Evolutionary conservation across 192 early-diverging fungal genomes (phyloP), one percentile per base, ranked within the genome.

Genomic region (Coemansia sp.): DNA sequence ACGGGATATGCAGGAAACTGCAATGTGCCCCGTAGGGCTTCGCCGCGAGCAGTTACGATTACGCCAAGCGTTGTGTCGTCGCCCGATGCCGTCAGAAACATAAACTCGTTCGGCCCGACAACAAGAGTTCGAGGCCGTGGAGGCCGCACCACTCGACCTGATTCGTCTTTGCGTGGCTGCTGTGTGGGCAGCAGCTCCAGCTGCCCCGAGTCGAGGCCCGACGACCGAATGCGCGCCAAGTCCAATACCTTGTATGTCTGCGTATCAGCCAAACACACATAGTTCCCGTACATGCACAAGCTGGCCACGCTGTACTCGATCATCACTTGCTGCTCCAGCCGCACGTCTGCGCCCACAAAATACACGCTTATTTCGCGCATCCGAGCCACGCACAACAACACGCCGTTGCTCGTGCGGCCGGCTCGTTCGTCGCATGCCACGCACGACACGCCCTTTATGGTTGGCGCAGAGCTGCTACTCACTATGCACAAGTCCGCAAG

Each of bases 91-190:
- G 78, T 73, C 55, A 81, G 59, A 19, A 81, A 74, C 78, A 81
- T 74, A 44, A 81, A 81, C 62, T 81, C 78, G 59, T 69, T 57
- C 15, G 68, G 59, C 0, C 78, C 78, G 2, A 73, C 78, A 1
- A 81, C 78, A 59, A 81, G 65, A 17, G 78, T 81, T 40, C 66
- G 72, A 1, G 78, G 78, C 4, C 78, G 68, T 23, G 78, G 78
- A 22, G 78, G 78, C 6, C 78, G 59, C 21, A 73, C 59, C 17
- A 71, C 44, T 3, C 57, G 48, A 0, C 78, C 78, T 5, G 68
- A 62, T 5, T 62, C 50, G 57, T 81, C 78, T 12, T 7, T 62
- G 9, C 42, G 36, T 55, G 78, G 78, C 65, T 81, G 78, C 68
- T 74, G 72, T 19, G 78, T 81, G 4, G 78, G 78, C 46, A 81